A percentile compares a stretch with the other conserved stretches of the same genome.
These are phyloP conservation scores for Prillingera fragicola DNA, from an alignment of 1,284 basidiomycete genomes.

Conservation along the genomic window DNA sequence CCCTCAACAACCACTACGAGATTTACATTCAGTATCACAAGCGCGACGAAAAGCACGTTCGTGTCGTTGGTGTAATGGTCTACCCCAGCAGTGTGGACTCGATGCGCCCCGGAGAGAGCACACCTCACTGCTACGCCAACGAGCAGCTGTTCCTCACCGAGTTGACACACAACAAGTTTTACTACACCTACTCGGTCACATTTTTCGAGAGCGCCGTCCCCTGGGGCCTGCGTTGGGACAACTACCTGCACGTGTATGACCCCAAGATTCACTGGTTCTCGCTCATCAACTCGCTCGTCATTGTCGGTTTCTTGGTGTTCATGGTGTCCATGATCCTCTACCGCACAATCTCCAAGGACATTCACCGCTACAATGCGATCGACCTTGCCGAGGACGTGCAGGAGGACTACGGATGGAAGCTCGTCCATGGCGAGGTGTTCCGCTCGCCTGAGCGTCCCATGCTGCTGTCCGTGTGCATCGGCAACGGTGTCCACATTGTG, in stretches of 20 bases:
- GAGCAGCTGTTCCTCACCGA: slow-evolving; percentile 58
- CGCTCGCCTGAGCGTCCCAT: slow-evolving; percentile 73
- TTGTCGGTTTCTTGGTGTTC: slow-evolving; percentile 81
- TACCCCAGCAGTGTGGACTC: slow-evolving; percentile 62
- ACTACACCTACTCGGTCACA: slow-evolving; percentile 82
- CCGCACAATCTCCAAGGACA: slow-evolving; percentile 83
- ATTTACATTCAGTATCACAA: slow-evolving; percentile 65
- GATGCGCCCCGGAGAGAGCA: slow-evolving; percentile 21
- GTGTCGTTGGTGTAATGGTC: slow-evolving; percentile 86
- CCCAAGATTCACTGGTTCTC: slow-evolving; percentile 68
- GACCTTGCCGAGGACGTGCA: slow-evolving; percentile 93
- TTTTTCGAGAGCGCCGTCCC: slow-evolving; percentile 84
- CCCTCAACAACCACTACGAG: slow-evolving; percentile 82
- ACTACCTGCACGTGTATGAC: slow-evolving; percentile 69
- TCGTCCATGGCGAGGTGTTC: slow-evolving; percentile 90
- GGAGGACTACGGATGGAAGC: slow-evolving; percentile 97
- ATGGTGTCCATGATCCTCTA: slow-evolving; percentile 88
- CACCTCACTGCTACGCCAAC: slow-evolving; percentile 34
- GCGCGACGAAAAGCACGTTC: slow-evolving; percentile 61
- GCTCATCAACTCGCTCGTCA: slow-evolving; percentile 85
- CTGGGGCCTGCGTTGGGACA: slow-evolving; percentile 87
- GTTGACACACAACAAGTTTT: slow-evolving; percentile 60
- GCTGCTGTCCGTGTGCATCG: slow-evolving; percentile 75
- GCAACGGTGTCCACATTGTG: slow-evolving; percentile 83
- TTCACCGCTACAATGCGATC: slow-evolving; percentile 91